Evolutionary conservation across 345 rosid genomes (phyloP), one percentile per base, ranked within the genome.

Genomic region (Geranium brycei): DNA sequence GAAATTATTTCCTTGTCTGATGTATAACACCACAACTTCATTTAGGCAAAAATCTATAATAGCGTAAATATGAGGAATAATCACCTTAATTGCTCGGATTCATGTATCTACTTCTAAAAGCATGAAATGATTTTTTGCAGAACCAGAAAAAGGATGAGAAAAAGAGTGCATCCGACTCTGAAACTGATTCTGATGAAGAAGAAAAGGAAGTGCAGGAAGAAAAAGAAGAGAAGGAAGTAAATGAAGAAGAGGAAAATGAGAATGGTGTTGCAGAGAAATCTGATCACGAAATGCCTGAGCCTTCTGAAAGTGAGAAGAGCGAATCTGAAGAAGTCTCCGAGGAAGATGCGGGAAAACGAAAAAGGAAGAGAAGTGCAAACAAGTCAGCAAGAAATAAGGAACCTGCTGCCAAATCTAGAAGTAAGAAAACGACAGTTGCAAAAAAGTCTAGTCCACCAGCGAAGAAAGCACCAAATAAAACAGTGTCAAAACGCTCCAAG

Each of bases 321-420:
- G 85, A 77, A 64, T 77, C 91, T 18, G 88, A 80, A 56, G 89
- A 87, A 38, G 91, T 85, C 58, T 91, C 92, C 63, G 93, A 86
- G 65, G 95, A 86, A 69, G 87, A 90, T n/a, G 58, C 57, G 17
- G 57, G 67, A 58, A 90, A 81, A 77, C 80, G 60, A 77, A 93
- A 82, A 76, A 81, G 47, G 71, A 77, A 66, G 17, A 60, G 59
- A 8, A 47, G 73, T 60, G 63, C 80, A 59, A 83, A 73, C 60
- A 61, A 66, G 18, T 68, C 82, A 19, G 62, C 81, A 35, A 71
- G 75, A 53, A 85, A 81, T 75, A 85, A 81, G 64, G 85, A 68
- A 70, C 67, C 96, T 66, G 60, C 80, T 67, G 87, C 76, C 73
- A 88, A 78, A 70, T 66, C 83, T 53, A 86, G 76, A 76, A 69